Percentiles rank a stretch among this genome's conserved stretches.
phyloP scores from a whole-genome alignment of 176 grass and related monocot genomes.

The Microstegium vimineum region DNA sequence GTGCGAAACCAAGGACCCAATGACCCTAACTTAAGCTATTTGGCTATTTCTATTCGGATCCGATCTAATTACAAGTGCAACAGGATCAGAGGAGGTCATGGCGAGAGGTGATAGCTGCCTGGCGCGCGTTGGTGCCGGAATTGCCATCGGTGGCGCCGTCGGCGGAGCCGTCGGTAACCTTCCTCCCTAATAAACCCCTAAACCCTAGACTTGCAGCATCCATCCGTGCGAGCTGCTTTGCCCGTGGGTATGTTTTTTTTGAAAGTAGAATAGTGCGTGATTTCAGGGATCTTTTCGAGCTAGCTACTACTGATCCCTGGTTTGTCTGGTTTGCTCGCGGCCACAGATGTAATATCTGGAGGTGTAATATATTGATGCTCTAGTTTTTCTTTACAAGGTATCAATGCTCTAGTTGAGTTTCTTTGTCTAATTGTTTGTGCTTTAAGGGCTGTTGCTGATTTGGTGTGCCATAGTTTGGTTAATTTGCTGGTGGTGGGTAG shows the following conservation, averaged over 20 bases:
- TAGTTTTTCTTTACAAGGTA: too few species aligned
- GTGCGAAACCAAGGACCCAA: neutral
- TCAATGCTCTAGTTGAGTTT: neutral
- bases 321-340: neutral
- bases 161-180: conserved; percentile 81
- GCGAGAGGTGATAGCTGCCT: conserved; percentile 60
- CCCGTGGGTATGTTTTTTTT: neutral
- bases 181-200: conserved; percentile 35
- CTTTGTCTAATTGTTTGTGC: neutral
- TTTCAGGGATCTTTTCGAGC: neutral
- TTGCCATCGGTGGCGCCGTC: conserved; percentile 61
- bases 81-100: conserved; percentile 34
- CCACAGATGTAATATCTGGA: neutral
- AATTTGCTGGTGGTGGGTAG: conserved; percentile 5
- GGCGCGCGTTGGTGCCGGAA: conserved; percentile 64
- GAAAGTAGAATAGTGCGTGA: neutral
- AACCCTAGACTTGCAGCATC: conserved; percentile 31
- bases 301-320: neutral
- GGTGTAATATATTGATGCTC: neutral
- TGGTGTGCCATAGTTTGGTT: neutral
- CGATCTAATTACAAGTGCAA: neutral
- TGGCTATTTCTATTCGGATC: neutral
- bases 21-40: neutral
- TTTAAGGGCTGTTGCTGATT: neutral
- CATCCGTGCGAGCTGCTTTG: neutral